Conservation (phyloP, 345 rosid species). For the Moringa oleifera region DNA sequence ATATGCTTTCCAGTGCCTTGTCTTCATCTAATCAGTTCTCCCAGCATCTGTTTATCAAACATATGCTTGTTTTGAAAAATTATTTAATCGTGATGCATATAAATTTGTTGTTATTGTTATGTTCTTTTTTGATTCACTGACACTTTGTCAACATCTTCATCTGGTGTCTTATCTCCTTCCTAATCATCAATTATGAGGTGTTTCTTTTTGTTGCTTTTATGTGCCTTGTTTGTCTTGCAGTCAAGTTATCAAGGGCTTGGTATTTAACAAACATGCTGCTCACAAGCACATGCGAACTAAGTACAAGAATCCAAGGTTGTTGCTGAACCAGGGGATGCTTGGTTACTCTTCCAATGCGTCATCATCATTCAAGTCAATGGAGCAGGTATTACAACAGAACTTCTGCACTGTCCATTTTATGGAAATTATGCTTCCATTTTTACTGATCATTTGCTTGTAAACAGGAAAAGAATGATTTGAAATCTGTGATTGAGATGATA, state of each 20-base stretch:
- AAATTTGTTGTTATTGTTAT: not conserved
- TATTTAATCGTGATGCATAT: too few relatives aligned
- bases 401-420: not conserved
- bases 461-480: constrained; percentile 61
- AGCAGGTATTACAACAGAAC: constrained; percentile 32
- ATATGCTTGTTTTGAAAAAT: too few relatives aligned
- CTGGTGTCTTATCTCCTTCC: not conserved
- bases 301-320: constrained; percentile 57
- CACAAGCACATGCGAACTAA: constrained; percentile 78
- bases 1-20: too few relatives aligned
- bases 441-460: constrained; percentile 20
- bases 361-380: constrained; percentile 57
- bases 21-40: too few relatives aligned
- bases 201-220: not conserved
- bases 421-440: not conserved
- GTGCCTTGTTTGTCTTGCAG: constrained; percentile 33
- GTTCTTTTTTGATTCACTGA: not conserved
- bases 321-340: constrained; percentile 50
- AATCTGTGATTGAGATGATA: constrained; percentile 51
- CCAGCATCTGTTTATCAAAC: too few relatives aligned
- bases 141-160: not conserved
- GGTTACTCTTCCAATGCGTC: constrained; percentile 55
- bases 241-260: constrained; percentile 57
- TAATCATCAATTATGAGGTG: not conserved
- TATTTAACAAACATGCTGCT: constrained; percentile 73